These are phyloP conservation scores for Fusarium secorum DNA, from an alignment of 2,329 filamentous ascomycete genomes.

Conservation along the genomic window DNA sequence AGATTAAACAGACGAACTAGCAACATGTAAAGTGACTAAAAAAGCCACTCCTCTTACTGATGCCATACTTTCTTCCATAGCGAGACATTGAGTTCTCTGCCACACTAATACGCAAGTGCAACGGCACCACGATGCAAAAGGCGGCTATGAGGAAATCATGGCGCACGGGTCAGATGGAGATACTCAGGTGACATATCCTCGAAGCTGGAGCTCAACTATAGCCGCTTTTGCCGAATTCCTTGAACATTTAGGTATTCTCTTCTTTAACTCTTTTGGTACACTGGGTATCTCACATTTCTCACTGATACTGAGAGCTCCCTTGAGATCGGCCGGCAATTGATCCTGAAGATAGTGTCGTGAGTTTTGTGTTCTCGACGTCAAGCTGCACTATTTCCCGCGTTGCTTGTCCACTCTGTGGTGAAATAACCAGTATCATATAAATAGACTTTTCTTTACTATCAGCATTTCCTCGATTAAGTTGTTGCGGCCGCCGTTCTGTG, in stretches of 20 bases:
- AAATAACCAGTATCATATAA: too few relatives aligned
- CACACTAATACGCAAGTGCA: background rate
- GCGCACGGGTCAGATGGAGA: background rate
- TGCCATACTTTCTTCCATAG: too few relatives aligned
- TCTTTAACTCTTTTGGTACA: background rate
- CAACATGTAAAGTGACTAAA: background rate
- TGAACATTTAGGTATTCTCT: background rate
- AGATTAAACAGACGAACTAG: background rate
- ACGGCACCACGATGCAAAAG: too few relatives aligned
- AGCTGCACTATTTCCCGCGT: too few relatives aligned
- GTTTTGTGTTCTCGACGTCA: too few relatives aligned
- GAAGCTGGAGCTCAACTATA: background rate
- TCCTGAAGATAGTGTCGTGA: too few relatives aligned
- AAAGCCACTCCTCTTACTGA: too few relatives aligned
- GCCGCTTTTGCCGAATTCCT: background rate
- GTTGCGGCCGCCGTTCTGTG: too few relatives aligned
- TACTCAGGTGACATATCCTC: background rate
- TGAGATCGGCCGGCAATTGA: fast-evolving
- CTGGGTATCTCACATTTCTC: background rate
- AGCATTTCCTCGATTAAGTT: too few relatives aligned
- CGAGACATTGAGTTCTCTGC: background rate
- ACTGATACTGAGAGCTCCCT: fast-evolving
- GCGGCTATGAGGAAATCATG: background rate
- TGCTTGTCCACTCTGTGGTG: too few relatives aligned
- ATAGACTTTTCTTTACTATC: too few relatives aligned